Conservation (phyloP, 1,284 basidiomycete species). For the Boletellus sp. region DNA sequence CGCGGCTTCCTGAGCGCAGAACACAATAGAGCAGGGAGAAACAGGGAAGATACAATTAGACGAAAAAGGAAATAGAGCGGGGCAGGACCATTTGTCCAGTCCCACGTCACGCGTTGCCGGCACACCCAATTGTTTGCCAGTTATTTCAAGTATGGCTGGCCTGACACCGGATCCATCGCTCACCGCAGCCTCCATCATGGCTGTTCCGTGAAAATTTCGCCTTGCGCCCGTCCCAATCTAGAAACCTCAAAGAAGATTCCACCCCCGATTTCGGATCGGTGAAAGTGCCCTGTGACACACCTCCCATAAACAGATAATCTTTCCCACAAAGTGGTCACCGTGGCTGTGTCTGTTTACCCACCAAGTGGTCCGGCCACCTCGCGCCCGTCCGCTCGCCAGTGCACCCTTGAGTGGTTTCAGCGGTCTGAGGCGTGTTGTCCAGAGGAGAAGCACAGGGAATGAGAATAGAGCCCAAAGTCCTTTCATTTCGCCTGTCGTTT, state of each 20-base stretch:
- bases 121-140: slow-evolving; percentile 31
- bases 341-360: slow-evolving; percentile 16
- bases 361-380: no score
- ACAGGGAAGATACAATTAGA: slow-evolving; percentile 36
- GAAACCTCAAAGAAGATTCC: slow-evolving; percentile 29
- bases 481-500: slow-evolving; percentile 11
- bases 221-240: slow-evolving; percentile 30
- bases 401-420: no score
- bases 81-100: slow-evolving; percentile 8
- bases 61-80: slow-evolving; percentile 32
- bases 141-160: slow-evolving; percentile 10
- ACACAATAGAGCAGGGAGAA: slow-evolving; percentile 37
- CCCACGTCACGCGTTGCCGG: slow-evolving; percentile 28
- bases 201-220: slow-evolving; percentile 17
- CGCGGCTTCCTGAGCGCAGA: slow-evolving; percentile 25
- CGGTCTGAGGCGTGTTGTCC: no score
- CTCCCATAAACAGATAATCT: slow-evolving; percentile 16
- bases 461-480: no score
- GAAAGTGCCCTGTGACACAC: slow-evolving; percentile 4
- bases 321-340: slow-evolving; percentile 8
- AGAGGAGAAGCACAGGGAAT: no score
- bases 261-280: slow-evolving; percentile 21
- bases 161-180: slow-evolving; percentile 28
- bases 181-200: slow-evolving; percentile 10
- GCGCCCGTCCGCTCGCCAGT: no score